Base-by-base conservation (phyloP, 768 basidiomycete species). In the Pleurotus tuber-regium region DNA sequence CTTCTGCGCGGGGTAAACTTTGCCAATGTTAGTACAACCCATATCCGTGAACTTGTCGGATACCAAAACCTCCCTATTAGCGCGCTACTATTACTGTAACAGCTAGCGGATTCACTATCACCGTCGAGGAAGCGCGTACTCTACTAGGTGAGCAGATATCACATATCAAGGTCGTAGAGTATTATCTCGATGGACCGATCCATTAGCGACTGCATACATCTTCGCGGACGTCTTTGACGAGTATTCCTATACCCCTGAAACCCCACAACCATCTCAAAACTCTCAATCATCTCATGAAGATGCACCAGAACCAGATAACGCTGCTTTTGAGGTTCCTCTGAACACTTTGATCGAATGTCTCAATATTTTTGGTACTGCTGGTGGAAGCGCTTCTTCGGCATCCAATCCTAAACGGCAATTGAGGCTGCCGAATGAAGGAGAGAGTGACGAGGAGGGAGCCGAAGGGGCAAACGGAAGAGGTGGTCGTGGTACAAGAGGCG, bases 361-460 rank as follows among this genome's bases (percentile, higher is more conserved):
- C 26, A 95, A 96, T 60, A 86, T 98, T 50, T 98, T 95, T 60
- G 95, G 96, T 24, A 89, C 92, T 9, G 90, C 88, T 1, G 75
- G 79, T 10, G 66, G 73, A 31, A 61, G 68, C 26, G 61, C 64
- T 29, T 61, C 70, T 11, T 62, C 69, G 11, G 58, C 57, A 53
- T 63, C 57, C 7, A 76, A 74, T 55, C 72, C 69, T 57, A 81
- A 73, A 61, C 74, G 70, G 51, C 82, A 79, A 77, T 73, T 33
- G n/a, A 18, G 69, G 50, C 70, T 67, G 46, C 65, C 70, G 40
- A 77, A 70, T 0, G 80, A 78, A 10, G 78, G 67, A 7, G 75
- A 74, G 0, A 77, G 79, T 33, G 70, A 73, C 38, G 73, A 70
- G 24, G 64, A 59, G 31, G 67, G 67, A 38, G 74, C 66, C 44